Evolutionary conservation across 2,329 filamentous ascomycete species (phyloP).

Genomic region (Akanthomyces lecanii): DNA sequence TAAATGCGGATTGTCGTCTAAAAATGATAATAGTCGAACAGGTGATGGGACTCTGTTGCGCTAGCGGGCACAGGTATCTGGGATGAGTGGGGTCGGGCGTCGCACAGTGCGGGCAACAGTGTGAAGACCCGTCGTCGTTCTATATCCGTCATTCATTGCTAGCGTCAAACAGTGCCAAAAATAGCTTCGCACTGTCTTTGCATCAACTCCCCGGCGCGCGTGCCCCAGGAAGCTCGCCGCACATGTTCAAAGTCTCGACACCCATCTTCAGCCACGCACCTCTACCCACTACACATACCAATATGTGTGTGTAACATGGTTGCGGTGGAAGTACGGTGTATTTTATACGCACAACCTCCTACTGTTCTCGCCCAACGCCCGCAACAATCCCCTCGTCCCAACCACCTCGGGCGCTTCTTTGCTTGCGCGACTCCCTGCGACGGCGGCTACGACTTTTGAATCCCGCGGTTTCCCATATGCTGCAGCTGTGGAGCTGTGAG

Average conservation of each 20-base stretch:
- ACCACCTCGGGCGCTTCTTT: background rate
- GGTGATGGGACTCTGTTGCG: background rate
- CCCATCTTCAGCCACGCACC: conserved; percentile 5
- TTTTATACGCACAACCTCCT: background rate
- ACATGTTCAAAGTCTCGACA: background rate
- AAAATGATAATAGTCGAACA: background rate
- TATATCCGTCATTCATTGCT: no score
- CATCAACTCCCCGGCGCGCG: background rate
- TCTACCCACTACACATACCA: background rate
- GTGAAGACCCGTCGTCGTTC: no score
- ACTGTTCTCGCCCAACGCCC: background rate
- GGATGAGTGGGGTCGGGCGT: conserved; percentile 8
- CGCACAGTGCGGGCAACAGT: background rate
- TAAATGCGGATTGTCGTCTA: background rate
- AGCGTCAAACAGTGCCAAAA: background rate
- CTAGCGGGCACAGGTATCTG: background rate
- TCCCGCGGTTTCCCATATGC: background rate
- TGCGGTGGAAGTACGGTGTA: conserved; percentile 1
- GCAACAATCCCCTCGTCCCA: background rate
- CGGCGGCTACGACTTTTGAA: background rate
- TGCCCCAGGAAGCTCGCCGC: background rate
- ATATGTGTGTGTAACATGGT: conserved; percentile 5
- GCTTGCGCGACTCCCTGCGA: background rate
- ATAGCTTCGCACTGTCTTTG: background rate
- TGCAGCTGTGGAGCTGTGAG: background rate